Evolutionary conservation across 228 moss, liverwort and hornwort genomes (phyloP).

Genomic region (Sphagnum magellanicum): DNA sequence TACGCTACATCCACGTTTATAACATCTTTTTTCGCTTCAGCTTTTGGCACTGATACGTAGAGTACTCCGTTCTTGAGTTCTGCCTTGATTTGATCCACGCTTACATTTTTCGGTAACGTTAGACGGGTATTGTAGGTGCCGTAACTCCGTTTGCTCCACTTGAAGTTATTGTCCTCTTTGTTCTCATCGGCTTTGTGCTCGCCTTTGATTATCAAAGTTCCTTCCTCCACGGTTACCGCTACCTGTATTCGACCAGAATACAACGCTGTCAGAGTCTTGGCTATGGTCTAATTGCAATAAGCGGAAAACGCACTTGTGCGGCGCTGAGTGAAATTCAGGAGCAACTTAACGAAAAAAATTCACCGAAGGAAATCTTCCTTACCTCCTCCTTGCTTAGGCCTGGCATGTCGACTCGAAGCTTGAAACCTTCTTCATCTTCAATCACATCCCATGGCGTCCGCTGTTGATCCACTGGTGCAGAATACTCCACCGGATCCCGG

Average conservation of each 20-base stretch:
- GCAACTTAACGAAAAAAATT: no score
- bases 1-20: conserved; percentile 28
- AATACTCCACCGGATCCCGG: conserved; percentile 27
- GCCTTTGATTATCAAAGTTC: conserved; percentile 50
- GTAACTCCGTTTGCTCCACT: conserved; percentile 24
- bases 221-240: conserved; percentile 60
- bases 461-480: background rate
- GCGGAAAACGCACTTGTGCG: no score
- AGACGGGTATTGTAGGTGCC: conserved; percentile 37
- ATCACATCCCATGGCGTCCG: conserved; percentile 47
- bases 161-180: conserved; percentile 11
- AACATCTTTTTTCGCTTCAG: conserved; percentile 24
- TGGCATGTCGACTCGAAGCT: conserved; percentile 68
- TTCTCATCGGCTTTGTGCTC: conserved; percentile 34
- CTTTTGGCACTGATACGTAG: conserved; percentile 45
- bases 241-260: conserved; percentile 16
- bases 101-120: conserved; percentile 44
- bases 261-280: background rate
- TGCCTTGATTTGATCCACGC: conserved; percentile 33
- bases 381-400: conserved; percentile 70
- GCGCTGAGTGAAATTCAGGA: no score
- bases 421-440: conserved; percentile 48
- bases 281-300: no score
- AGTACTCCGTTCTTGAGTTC: conserved; percentile 67
- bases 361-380: background rate